A percentile compares a stretch with the other conserved stretches of the same genome.
phyloP scores from a whole-genome alignment of 2,329 filamentous ascomycete genomes.

The Zalaria obscura region DNA sequence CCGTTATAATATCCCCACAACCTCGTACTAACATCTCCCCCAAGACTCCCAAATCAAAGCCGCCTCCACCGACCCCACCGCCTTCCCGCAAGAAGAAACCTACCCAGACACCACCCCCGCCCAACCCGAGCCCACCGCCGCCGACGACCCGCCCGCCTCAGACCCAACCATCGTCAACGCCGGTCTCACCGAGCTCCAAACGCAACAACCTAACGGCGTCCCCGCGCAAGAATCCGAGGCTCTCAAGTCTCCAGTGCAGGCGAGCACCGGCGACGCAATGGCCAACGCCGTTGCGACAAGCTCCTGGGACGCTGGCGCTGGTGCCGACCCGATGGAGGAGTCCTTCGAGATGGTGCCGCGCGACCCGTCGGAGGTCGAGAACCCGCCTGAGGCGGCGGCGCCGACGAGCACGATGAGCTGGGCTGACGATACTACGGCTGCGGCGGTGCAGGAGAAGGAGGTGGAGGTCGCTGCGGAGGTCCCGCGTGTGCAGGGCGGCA shows the following conservation, averaged over 20 bases:
- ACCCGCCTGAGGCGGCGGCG: conserved; percentile 34
- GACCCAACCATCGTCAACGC: conserved; percentile 57
- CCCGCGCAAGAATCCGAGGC: conserved; percentile 15
- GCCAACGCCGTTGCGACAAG: conserved; percentile 45
- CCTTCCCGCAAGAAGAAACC: conserved; percentile 40
- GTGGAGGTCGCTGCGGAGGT: not conserved
- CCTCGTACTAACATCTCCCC: not conserved
- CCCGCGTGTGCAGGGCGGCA: conserved; percentile 7
- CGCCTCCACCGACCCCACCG: conserved; percentile 29
- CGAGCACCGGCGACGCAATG: conserved; percentile 24
- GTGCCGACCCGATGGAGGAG: conserved; percentile 40
- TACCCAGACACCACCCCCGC: conserved; percentile 27
- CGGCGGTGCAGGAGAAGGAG: conserved; percentile 3
- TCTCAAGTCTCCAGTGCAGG: conserved; percentile 16
- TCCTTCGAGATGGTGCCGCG: conserved; percentile 65
- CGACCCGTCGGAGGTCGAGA: conserved; percentile 61
- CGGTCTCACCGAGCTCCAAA: conserved; percentile 51
- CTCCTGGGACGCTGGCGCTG: conserved; percentile 50
- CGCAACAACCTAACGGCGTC: conserved; percentile 17
- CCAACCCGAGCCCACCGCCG: conserved; percentile 7
- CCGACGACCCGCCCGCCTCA: conserved; percentile 20
- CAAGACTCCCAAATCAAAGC: conserved; percentile 23
- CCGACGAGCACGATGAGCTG: conserved; percentile 60
- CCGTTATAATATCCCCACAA: not conserved
- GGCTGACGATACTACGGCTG: conserved; percentile 55